phyloP scores from a whole-genome alignment of 208 protist species.

The Leishmania amazonensis region DNA sequence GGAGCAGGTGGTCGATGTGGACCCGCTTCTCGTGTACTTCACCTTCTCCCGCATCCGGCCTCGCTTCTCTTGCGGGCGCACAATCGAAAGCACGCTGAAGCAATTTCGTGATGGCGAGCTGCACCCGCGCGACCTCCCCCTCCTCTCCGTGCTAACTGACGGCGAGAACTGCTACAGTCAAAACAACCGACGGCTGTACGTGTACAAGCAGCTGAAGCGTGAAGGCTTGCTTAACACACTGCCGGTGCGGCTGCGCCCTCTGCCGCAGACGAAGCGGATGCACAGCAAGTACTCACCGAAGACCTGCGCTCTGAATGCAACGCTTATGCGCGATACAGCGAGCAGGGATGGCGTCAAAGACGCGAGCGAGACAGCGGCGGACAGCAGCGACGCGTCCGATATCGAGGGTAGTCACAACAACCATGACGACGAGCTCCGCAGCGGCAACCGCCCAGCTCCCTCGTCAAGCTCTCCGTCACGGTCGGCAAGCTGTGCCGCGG shows the following conservation, averaged over 20 bases:
- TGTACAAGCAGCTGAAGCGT: slow-evolving; percentile 75
- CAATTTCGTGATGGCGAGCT: slow-evolving; percentile 62
- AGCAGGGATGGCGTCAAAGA: slow-evolving; percentile 1
- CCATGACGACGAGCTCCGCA: not conserved
- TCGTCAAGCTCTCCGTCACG: not conserved
- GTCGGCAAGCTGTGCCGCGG: not conserved
- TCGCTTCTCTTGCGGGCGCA: slow-evolving; percentile 82
- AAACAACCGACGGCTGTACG: slow-evolving; percentile 88
- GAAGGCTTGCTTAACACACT: slow-evolving; percentile 49
- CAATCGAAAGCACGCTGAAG: slow-evolving; percentile 71
- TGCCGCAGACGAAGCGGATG: slow-evolving; percentile 77
- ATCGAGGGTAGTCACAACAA: not conserved
- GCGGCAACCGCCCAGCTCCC: not conserved
- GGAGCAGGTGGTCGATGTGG: slow-evolving; percentile 43
- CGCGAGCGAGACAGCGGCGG: not conserved
- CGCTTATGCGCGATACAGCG: slow-evolving; percentile 59
- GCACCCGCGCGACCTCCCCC: slow-evolving; percentile 59
- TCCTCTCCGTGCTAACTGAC: slow-evolving; percentile 72
- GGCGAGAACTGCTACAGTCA: slow-evolving; percentile 69
- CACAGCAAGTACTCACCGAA: slow-evolving; percentile 69
- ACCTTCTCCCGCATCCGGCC: slow-evolving; percentile 87
- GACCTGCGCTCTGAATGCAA: slow-evolving; percentile 76
- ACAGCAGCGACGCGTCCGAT: not conserved
- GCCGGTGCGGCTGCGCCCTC: slow-evolving; percentile 63
- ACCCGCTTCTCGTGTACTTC: slow-evolving; percentile 79